These are phyloP conservation scores for Emericellopsis atlantica DNA, from an alignment of 2,329 filamentous ascomycete species.

Conservation along the genomic window DNA sequence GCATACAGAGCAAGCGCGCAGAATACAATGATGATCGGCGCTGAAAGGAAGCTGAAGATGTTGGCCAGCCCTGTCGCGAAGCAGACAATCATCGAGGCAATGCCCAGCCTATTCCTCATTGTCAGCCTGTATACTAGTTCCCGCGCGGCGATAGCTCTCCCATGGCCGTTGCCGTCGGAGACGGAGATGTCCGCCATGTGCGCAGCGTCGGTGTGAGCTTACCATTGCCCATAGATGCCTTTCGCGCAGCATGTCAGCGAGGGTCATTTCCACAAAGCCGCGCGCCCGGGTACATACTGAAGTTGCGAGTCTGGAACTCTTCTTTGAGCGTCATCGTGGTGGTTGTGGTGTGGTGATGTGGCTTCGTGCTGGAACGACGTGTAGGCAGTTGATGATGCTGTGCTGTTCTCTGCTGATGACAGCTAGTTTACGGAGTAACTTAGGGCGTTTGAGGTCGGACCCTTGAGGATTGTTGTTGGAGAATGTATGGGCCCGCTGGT, in stretches of 20 bases:
- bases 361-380: neutral
- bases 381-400: no score
- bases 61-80: conserved; percentile 57
- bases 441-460: no score
- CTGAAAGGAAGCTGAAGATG: conserved; percentile 42
- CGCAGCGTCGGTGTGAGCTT: conserved; percentile 19
- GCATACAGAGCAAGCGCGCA: conserved; percentile 40
- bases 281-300: conserved; percentile 40
- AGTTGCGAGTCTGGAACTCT: conserved; percentile 61
- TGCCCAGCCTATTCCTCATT: conserved; percentile 43
- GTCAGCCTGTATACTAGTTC: conserved; percentile 6
- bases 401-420: no score
- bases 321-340: conserved; percentile 57
- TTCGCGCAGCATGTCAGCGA: conserved; percentile 18
- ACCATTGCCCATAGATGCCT: conserved; percentile 72
- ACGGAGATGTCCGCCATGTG: neutral
- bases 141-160: neutral
- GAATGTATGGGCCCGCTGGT: no score
- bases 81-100: conserved; percentile 59
- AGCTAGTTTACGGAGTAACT: no score
- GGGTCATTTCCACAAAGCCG: no score
- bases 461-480: no score
- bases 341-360: conserved; percentile 21
- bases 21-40: conserved; percentile 40
- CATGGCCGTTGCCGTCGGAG: neutral